phyloP scores from a whole-genome alignment of 2,329 filamentous ascomycete species.

The Alternaria sp. region DNA sequence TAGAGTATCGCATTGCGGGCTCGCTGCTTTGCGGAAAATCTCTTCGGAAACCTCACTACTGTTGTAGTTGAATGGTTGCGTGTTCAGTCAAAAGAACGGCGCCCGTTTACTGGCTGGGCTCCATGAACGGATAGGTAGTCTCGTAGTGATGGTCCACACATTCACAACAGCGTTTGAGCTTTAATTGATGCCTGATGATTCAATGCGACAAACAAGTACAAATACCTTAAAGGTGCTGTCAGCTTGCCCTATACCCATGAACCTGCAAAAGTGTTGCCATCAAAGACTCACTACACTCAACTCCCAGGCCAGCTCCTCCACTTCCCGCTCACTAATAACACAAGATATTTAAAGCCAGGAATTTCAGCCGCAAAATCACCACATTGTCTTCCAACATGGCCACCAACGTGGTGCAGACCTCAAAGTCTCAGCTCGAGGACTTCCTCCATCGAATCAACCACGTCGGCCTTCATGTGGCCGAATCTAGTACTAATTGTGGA shows the following conservation, averaged over 20 bases:
- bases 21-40: too few species aligned
- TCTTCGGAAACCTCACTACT: too few species aligned
- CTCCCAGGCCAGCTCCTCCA: not conserved
- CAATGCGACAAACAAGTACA: not conserved
- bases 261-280: not conserved
- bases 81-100: not conserved
- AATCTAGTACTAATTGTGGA: not conserved
- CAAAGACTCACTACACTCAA: not conserved
- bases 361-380: not conserved
- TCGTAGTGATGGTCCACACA: too few species aligned
- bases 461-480: constrained; percentile 13
- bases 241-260: not conserved
- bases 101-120: too few species aligned
- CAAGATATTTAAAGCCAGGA: not conserved
- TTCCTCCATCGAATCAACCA: constrained; percentile 14
- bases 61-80: not conserved
- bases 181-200: not conserved
- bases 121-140: too few species aligned
- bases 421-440: constrained; percentile 14
- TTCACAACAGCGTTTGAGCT: not conserved
- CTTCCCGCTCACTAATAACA: not conserved
- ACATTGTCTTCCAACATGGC: not conserved
- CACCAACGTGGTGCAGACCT: not conserved
- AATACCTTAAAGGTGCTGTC: not conserved
- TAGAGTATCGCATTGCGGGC: too few species aligned